phyloP scores from a whole-genome alignment of 1,284 basidiomycete genomes.

The Puccinia triticina region DNA sequence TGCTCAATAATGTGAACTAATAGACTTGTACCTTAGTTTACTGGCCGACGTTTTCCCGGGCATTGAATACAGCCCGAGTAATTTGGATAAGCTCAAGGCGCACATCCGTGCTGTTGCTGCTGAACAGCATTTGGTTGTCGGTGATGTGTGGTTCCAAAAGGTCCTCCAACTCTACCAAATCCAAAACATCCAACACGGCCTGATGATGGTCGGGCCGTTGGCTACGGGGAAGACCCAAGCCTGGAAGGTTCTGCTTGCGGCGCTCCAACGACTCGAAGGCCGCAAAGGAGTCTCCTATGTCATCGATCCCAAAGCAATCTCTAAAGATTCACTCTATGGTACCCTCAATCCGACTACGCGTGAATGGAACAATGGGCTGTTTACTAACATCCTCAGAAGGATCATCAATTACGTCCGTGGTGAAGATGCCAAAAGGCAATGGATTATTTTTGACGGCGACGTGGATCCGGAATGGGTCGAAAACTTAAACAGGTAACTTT shows the following conservation, averaged over 20 bases:
- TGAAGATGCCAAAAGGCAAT: constrained; percentile 93
- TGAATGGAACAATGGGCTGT: constrained; percentile 99
- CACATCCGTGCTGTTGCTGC: constrained; percentile 84
- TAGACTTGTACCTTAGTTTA: constrained; percentile 66
- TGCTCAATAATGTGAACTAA: neutral
- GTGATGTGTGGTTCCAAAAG: constrained; percentile 90
- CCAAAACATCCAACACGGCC: constrained; percentile 97
- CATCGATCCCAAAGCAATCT: constrained; percentile 98
- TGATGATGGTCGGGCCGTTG: constrained; percentile 99
- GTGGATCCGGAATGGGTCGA: constrained; percentile 99
- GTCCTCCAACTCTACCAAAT: constrained; percentile 98
- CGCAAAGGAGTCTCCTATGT: constrained; percentile 91
- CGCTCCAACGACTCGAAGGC: constrained; percentile 87
- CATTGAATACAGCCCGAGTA: constrained; percentile 83
- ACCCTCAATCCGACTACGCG: constrained; percentile 95
- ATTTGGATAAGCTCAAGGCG: constrained; percentile 79
- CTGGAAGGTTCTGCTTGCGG: constrained; percentile 89
- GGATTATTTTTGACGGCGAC: constrained; percentile 99
- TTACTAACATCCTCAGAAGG: constrained; percentile 95
- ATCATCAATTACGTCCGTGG: constrained; percentile 98
- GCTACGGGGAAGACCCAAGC: constrained; percentile 97
- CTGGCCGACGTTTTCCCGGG: constrained; percentile 97
- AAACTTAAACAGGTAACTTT: constrained; percentile 87
- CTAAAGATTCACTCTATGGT: constrained; percentile 96
- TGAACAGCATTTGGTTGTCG: constrained; percentile 81